Percentiles rank a stretch among this genome's conserved stretches.
These are phyloP conservation scores for Amanita molliuscula DNA, from an alignment of 768 basidiomycete species.

Conservation along the genomic window DNA sequence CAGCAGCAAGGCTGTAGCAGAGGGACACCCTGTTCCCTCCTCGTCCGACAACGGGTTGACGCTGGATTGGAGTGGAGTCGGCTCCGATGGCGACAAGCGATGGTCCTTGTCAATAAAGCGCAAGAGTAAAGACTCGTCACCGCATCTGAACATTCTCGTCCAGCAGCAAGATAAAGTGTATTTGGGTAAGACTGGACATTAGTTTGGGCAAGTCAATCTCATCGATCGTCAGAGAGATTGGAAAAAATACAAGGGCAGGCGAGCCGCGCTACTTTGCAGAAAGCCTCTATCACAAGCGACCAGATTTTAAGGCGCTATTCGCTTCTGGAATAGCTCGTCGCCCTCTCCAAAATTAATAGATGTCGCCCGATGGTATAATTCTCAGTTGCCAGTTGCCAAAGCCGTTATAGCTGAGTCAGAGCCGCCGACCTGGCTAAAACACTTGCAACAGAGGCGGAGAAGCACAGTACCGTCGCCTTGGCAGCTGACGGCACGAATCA, in stretches of 20 bases:
- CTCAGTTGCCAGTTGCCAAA: constrained; percentile 35
- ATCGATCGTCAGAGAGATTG: constrained; percentile 34
- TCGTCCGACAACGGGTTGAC: constrained; percentile 62
- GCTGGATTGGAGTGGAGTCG: constrained; percentile 62
- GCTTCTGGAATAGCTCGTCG: constrained; percentile 32
- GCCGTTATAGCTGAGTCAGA: constrained; percentile 53
- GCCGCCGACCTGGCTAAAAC: constrained; percentile 67
- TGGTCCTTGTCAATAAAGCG: constrained; percentile 55
- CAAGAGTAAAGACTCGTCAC: constrained; percentile 42
- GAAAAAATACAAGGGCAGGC: constrained; percentile 37
- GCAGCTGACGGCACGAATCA: constrained; percentile 58
- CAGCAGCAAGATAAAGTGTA: constrained; percentile 54
- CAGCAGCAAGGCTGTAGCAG: constrained; percentile 28
- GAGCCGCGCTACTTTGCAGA: constrained; percentile 46
- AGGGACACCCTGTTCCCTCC: constrained; percentile 55
- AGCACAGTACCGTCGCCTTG: constrained; percentile 35
- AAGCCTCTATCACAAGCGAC: constrained; percentile 51
- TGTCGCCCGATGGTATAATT: constrained; percentile 52
- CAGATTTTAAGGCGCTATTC: constrained; percentile 60
- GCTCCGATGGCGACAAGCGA: constrained; percentile 47
- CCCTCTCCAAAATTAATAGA: constrained; percentile 24
- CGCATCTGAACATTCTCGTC: constrained; percentile 31
- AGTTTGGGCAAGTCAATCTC: not conserved
- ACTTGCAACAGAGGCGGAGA: constrained; percentile 37
- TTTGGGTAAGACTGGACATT: constrained; percentile 30